A percentile compares a stretch with the other conserved stretches of the same genome.
phyloP scores from a whole-genome alignment of 108 stramenopile species.

The Ochromonas danica region DNA sequence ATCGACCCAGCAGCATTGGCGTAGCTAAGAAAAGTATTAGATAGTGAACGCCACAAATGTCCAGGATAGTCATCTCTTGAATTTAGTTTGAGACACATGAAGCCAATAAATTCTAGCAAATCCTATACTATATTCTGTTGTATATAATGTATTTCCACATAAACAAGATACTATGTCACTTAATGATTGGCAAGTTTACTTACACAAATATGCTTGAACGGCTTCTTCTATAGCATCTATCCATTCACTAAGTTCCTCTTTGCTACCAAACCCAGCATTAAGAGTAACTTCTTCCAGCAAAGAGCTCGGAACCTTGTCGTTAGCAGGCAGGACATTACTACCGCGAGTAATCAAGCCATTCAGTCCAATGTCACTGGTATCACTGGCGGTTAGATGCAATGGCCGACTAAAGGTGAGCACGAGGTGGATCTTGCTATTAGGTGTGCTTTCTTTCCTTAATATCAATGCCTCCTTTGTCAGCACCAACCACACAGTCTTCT shows the following conservation, averaged over 20 bases:
- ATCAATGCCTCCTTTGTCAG: neutral
- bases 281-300: neutral
- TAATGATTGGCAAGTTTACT: too few species aligned
- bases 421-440: neutral
- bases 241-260: constrained; percentile 19
- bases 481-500: neutral
- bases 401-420: neutral
- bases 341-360: neutral
- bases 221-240: neutral
- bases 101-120: too few species aligned
- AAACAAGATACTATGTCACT: too few species aligned
- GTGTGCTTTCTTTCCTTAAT: neutral
- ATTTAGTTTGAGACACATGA: too few species aligned
- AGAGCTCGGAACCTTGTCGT: neutral
- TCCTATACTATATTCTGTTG: too few species aligned
- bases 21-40: too few species aligned
- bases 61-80: too few species aligned
- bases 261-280: neutral
- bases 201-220: too few species aligned
- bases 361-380: neutral
- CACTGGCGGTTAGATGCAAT: neutral
- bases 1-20: too few species aligned
- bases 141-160: too few species aligned
- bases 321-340: neutral
- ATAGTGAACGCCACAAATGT: too few species aligned